Evolutionary conservation across 1,139 yeast species (phyloP), one percentile per base, ranked within the genome.

Genomic region (Diutina rugosa): DNA sequence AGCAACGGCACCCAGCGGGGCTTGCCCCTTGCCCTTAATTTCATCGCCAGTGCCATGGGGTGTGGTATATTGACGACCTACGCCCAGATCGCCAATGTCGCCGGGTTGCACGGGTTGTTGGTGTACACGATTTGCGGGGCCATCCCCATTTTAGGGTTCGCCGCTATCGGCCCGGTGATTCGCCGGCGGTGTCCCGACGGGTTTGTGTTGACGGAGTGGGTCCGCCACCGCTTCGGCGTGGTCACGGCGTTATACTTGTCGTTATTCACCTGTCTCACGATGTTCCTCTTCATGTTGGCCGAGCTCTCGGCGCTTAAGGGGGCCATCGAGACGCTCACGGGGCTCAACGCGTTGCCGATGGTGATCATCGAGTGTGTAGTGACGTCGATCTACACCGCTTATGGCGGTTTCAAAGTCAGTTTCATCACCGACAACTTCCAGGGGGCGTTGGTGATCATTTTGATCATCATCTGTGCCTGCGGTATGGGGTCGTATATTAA

Each of bases 121-220:
- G 96, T 89, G 14, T 91, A 91, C 65, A 84, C 90, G 1, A 63
- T 89, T n/a, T 73, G 86, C 46, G 95, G 96, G 44, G 84, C 96
- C 1, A 68, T 90, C 55, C 98, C 98, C 3, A 84, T 91, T 70
- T 73, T 88, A 60, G 72, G 90, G 21, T 91, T 91, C 72, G 90
- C 95, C 0, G 77, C 80, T 56, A 72, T 88, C 58, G 97, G 97
- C 0, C 97, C 97, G 0, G 67, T 83, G 12, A 85, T 91, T 60
- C 77, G 97, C 62, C 79, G 74, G 59, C 80, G 80, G 62, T 88
- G 96, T 64, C 97, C 98, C 0, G 83, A 87, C 9, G 98, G 97
- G 5, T 91, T 91, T 67, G 90, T 91, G 49, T 74, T 91, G 61
- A 89, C 97, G n/a, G 97, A 90, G 67, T 91, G 98, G 98, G 95